phyloP scores from a whole-genome alignment of 306 rosid species.

The Alnus rubra region DNA sequence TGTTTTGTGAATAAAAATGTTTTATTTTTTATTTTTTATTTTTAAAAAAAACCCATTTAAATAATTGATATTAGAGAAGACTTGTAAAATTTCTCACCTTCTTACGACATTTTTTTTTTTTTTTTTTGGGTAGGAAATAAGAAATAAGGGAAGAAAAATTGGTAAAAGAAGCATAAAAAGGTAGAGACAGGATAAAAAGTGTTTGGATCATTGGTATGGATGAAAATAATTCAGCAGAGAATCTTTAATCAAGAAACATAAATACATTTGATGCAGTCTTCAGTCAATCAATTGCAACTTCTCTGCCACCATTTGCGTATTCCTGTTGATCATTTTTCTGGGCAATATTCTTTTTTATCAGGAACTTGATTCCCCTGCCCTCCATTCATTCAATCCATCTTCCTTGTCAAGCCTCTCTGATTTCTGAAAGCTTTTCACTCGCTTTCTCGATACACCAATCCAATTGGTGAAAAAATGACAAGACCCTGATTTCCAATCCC shows the following conservation, averaged over 20 bases:
- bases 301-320: constrained; percentile 21
- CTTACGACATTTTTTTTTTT: background rate
- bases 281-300: background rate
- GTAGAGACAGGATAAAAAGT: background rate
- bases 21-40: too few species aligned
- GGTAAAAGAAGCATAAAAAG: background rate
- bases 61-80: too few species aligned
- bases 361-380: constrained; percentile 25
- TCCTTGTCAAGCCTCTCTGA: background rate
- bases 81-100: too few species aligned
- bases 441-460: background rate
- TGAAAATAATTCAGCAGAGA: background rate
- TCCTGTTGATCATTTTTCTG: constrained; percentile 9
- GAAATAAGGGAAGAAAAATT: background rate
- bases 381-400: constrained; percentile 8
- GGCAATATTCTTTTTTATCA: constrained; percentile 5
- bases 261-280: background rate
- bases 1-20: too few species aligned
- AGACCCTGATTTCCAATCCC: background rate
- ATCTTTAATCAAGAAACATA: constrained; percentile 9
- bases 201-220: background rate
- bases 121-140: background rate
- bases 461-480: background rate
- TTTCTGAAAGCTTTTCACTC: background rate
- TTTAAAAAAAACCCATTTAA: too few species aligned